A percentile compares a stretch with the other conserved stretches of the same genome.
These are phyloP conservation scores for Cyclotella atomus DNA, from an alignment of 108 stramenopile genomes.

Conservation along the genomic window DNA sequence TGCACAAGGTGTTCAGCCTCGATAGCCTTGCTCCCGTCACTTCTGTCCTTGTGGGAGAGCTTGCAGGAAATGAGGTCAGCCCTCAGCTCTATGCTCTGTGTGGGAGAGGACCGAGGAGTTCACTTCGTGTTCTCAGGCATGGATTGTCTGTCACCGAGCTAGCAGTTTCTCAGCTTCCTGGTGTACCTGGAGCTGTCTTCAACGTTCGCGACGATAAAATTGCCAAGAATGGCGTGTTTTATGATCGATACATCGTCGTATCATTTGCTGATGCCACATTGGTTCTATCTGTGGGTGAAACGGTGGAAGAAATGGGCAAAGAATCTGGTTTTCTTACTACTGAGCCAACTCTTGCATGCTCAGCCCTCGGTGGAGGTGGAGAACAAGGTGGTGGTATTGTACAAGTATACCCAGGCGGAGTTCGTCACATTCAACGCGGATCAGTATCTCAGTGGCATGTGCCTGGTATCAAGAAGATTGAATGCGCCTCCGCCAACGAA, in stretches of 20 bases:
- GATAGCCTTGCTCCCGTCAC: constrained; percentile 89
- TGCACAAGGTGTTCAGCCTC: constrained; percentile 76
- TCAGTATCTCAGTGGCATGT: constrained; percentile 90
- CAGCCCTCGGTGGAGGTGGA: constrained; percentile 70
- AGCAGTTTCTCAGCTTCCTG: constrained; percentile 94
- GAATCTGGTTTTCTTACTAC: constrained; percentile 90
- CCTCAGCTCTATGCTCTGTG: constrained; percentile 93
- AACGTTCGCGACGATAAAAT: constrained; percentile 80
- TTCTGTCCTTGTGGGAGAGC: constrained; percentile 89
- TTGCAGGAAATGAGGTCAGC: constrained; percentile 90
- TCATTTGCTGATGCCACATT: constrained; percentile 97
- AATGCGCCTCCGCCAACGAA: constrained; percentile 89
- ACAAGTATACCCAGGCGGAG: constrained; percentile 92
- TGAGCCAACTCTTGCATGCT: constrained; percentile 91
- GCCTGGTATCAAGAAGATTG: constrained; percentile 91
- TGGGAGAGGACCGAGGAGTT: constrained; percentile 87
- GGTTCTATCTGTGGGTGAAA: constrained; percentile 94
- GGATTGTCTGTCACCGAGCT: constrained; percentile 93
- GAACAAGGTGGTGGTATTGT: constrained; percentile 56
- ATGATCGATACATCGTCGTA: constrained; percentile 93
- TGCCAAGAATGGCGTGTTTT: constrained; percentile 34
- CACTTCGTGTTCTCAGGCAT: constrained; percentile 87
- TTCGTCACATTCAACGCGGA: constrained; percentile 84
- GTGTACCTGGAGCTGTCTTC: constrained; percentile 92
- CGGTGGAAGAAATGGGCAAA: constrained; percentile 94